Conservation (phyloP, 2,329 filamentous ascomycete species). For the Stachybotrys chartarum region DNA sequence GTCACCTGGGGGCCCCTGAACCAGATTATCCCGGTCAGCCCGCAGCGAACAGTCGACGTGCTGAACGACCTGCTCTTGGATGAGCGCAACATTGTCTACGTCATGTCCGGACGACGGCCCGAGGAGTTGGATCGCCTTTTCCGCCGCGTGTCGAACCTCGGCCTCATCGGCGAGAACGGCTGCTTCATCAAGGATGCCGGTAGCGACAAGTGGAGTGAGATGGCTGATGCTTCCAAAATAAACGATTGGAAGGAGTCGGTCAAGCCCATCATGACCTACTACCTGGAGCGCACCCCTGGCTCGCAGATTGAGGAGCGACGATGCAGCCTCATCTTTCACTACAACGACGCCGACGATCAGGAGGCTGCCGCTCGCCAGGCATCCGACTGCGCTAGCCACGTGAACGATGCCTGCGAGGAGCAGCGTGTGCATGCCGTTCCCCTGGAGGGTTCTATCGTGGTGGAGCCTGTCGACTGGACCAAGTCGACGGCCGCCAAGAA, state of each 20-base stretch:
- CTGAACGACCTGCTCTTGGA: conserved; percentile 77
- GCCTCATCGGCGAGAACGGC: conserved; percentile 90
- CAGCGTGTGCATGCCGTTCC: conserved; percentile 80
- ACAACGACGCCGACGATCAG: conserved; percentile 72
- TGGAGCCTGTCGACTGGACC: conserved; percentile 80
- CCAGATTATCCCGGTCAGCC: conserved; percentile 78
- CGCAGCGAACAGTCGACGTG: conserved; percentile 73
- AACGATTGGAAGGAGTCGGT: conserved; percentile 78
- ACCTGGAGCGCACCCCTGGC: conserved; percentile 81
- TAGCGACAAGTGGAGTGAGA: conserved; percentile 65
- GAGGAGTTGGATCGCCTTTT: conserved; percentile 86
- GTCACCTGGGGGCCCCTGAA: conserved; percentile 80
- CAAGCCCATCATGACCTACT: conserved; percentile 77
- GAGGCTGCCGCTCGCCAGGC: conserved; percentile 71
- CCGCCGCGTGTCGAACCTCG: conserved; percentile 72
- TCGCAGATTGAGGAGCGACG: conserved; percentile 86
- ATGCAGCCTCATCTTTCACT: conserved; percentile 87
- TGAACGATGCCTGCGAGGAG: conserved; percentile 85
- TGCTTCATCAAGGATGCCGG: conserved; percentile 76
- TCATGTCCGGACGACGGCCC: conserved; percentile 85
- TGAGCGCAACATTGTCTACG: conserved; percentile 76
- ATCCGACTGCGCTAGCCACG: conserved; percentile 85
- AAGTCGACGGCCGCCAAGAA: conserved; percentile 76
- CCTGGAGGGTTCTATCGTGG: conserved; percentile 70
- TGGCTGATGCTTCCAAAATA: conserved; percentile 66